phyloP scores from a whole-genome alignment of 75 land plant species.

The Pseudotsuga menziesii region DNA sequence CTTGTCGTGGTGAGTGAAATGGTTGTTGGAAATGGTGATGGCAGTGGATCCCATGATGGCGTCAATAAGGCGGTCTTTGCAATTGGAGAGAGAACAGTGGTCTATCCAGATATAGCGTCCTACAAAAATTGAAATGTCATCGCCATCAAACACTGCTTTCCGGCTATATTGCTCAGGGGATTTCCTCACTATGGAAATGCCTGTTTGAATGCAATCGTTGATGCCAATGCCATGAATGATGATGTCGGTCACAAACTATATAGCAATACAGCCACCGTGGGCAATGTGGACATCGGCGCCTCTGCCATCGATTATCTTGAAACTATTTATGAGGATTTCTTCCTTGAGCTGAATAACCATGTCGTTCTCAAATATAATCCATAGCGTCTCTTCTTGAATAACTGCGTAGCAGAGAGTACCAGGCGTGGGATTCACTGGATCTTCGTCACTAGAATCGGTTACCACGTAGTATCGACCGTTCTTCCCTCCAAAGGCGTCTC shows the following conservation, averaged over 20 bases:
- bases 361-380: slow-evolving; percentile 21
- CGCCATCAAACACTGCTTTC: slow-evolving; percentile 14
- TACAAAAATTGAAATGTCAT: slow-evolving; percentile 15
- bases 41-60: slow-evolving; percentile 26
- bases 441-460: slow-evolving; percentile 51
- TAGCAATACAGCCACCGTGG: slow-evolving; percentile 25
- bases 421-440: slow-evolving; percentile 51
- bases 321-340: slow-evolving; percentile 24
- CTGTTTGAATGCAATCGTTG: slow-evolving; percentile 20
- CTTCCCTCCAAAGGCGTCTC: slow-evolving; percentile 37
- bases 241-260: slow-evolving; percentile 19
- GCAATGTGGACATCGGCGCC: slow-evolving; percentile 30
- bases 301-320: slow-evolving; percentile 35
- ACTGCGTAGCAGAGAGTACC: slow-evolving; percentile 36
- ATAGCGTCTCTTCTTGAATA: slow-evolving; percentile 24
- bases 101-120: slow-evolving; percentile 19
- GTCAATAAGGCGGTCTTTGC: slow-evolving; percentile 22
- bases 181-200: slow-evolving; percentile 16
- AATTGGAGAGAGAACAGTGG: slow-evolving; percentile 19
- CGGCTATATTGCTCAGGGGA: slow-evolving; percentile 18
- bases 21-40: slow-evolving; percentile 25
- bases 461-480: slow-evolving; percentile 38
- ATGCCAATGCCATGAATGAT: slow-evolving; percentile 29
- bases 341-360: slow-evolving; percentile 26
- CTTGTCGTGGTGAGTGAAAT: slow-evolving; percentile 28